phyloP scores from a whole-genome alignment of 2,329 filamentous ascomycete genomes.

The Colletotrichum tabaci region DNA sequence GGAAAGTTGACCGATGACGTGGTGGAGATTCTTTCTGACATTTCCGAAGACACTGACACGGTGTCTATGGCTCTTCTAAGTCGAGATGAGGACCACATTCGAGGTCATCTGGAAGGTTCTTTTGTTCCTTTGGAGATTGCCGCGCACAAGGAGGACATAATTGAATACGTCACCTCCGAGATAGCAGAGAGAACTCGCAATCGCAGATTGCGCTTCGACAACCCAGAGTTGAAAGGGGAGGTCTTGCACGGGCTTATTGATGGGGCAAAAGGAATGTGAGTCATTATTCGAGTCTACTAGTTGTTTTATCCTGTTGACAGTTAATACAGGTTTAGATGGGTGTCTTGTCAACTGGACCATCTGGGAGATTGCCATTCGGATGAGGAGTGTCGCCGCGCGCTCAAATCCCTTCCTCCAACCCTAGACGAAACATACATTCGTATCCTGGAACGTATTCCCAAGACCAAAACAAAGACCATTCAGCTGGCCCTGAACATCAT shows the following conservation, averaged over 20 bases:
- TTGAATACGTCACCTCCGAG: slow-evolving; percentile 9
- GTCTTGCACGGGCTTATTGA: not conserved
- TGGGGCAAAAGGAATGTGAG: not conserved
- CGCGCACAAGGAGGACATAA: slow-evolving; percentile 12
- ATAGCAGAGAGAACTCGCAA: not conserved
- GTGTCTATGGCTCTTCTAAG: slow-evolving; percentile 21
- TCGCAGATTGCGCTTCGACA: not conserved
- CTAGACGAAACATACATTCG: slow-evolving; percentile 8
- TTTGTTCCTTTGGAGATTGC: not conserved
- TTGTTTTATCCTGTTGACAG: no score
- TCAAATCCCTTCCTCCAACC: not conserved
- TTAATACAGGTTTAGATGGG: slow-evolving; percentile 38
- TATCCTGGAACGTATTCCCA: not conserved
- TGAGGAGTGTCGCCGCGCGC: not conserved
- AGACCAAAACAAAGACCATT: accelerated
- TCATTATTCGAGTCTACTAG: no score
- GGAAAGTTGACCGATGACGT: not conserved
- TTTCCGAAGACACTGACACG: not conserved
- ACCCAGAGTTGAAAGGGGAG: not conserved
- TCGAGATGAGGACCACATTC: slow-evolving; percentile 18
- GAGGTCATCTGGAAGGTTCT: not conserved
- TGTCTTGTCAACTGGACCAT: slow-evolving; percentile 27
- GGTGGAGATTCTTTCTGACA: not conserved
- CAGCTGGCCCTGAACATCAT: not conserved
- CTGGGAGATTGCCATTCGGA: slow-evolving; percentile 5